phyloP scores from a whole-genome alignment of 1,284 basidiomycete species.

The Marasmius fiardii region DNA sequence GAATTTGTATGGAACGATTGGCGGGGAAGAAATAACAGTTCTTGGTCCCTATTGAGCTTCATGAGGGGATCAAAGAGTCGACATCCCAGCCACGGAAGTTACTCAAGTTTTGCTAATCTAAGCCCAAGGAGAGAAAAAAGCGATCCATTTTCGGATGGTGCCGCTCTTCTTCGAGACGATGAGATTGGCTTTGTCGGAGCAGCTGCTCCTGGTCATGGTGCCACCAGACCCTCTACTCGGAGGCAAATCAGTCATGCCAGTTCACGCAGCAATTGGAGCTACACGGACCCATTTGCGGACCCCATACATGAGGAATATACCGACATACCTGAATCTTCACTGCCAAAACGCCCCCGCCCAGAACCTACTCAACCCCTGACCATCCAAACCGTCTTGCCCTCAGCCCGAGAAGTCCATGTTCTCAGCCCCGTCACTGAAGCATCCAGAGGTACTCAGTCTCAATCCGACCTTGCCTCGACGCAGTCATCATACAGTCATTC shows the following conservation, averaged over 20 bases:
- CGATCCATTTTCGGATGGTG: slow-evolving; percentile 49
- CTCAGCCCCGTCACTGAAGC: slow-evolving; percentile 39
- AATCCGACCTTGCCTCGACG: slow-evolving; percentile 22
- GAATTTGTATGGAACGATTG: slow-evolving; percentile 38
- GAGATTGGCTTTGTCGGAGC: slow-evolving; percentile 25
- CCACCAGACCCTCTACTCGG: slow-evolving; percentile 28
- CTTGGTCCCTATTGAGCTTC: slow-evolving; percentile 55
- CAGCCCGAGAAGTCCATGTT: slow-evolving; percentile 25
- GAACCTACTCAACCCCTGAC: slow-evolving; percentile 23
- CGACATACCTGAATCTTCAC: slow-evolving; percentile 17
- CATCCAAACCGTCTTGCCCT: slow-evolving; percentile 29
- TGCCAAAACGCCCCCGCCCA: slow-evolving; percentile 22
- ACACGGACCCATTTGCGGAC: slow-evolving; percentile 57
- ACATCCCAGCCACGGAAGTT: slow-evolving; percentile 24
- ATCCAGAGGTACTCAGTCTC: slow-evolving; percentile 30
- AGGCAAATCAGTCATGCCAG: slow-evolving; percentile 39
- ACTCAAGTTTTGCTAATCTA: slow-evolving; percentile 17
- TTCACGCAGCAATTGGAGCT: slow-evolving; percentile 31
- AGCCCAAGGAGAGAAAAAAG: slow-evolving; percentile 44
- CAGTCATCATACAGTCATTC: slow-evolving; percentile 27
- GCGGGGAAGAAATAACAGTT: slow-evolving; percentile 34
- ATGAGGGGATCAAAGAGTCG: slow-evolving; percentile 36
- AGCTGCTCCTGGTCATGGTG: slow-evolving; percentile 18
- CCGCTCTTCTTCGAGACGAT: slow-evolving; percentile 32
- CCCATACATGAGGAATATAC: slow-evolving; percentile 32